Evolutionary conservation across 176 grass and related monocot genomes (phyloP), one percentile per base, ranked within the genome.

Genomic region (Eragrostis curvula): DNA sequence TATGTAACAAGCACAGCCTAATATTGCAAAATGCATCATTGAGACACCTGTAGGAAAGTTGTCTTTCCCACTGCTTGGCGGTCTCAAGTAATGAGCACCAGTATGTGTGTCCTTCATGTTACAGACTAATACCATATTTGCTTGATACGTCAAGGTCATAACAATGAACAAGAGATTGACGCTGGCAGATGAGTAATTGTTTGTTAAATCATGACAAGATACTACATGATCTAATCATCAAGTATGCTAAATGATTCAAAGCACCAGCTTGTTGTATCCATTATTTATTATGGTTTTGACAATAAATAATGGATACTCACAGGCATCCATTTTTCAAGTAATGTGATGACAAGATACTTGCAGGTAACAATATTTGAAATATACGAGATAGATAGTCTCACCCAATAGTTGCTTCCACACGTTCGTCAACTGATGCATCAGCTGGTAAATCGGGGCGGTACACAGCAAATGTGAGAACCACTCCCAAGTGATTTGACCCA

Each of bases 401-500:
- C 96, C 96, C 96, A 10, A 88, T 85, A 68, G 96, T 98, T 87
- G 88, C 96, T 86, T 96, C 89, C 48, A 91, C 85, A 24, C 93
- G 91, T 61, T 98, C 87, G 30, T 90, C 84, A 70, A 91, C 64
- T 60, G 96, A 93, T 44, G 89, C 96, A 88, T 95, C 93, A 41
- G 41, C 65, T 80, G 75, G 82, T 68, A 98, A 89, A 84, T 84
- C 77, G 65, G 89, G 74, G 18, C 68, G 84, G 80, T 98, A 98
- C 46, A 98, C 93, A 65, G 96, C 88, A 87, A 98, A 98, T 65
- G 96, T 98, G 75, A 98, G 85, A 81, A 98, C 96, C 61, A 98
- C 96, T 46, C 96, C 96, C 47, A 98, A 83, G 84, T 96, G 93
- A 63, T 98, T 98, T 41, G 96, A 96, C 17, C 89, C 92, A 73